Percentiles rank a stretch among this genome's conserved stretches.
Conservation (phyloP, 2,329 filamentous ascomycete species). For the Alternaria ethzedia region DNA sequence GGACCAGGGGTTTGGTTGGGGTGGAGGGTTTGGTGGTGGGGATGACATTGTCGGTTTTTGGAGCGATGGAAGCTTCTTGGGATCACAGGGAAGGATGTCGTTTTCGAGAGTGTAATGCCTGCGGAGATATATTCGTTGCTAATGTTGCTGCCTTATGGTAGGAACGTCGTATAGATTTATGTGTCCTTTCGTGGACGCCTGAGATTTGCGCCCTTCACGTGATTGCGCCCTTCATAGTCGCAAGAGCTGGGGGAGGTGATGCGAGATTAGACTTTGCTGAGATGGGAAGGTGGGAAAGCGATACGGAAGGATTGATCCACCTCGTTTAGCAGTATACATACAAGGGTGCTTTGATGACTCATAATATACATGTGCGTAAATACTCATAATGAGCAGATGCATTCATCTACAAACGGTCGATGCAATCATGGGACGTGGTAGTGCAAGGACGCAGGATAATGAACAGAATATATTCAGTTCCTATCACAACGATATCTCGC, state of each 20-base stretch:
- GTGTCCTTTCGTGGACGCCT: not conserved
- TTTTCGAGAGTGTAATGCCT: not conserved
- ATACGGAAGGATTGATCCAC: not conserved
- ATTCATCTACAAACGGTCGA: not conserved
- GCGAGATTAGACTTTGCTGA: not conserved
- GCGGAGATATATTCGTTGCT: accelerated
- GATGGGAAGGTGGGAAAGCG: too few species aligned
- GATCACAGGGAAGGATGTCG: not conserved
- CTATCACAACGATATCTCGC: conserved; percentile 78
- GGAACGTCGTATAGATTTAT: not conserved
- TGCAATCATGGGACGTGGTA: too few species aligned
- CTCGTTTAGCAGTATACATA: not conserved
- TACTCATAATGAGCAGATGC: not conserved
- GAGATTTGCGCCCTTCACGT: not conserved
- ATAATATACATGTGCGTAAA: not conserved
- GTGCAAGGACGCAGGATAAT: too few species aligned
- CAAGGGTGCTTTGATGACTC: not conserved
- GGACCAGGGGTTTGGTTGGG: not conserved
- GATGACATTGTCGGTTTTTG: not conserved
- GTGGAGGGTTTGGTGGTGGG: not conserved
- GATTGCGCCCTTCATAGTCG: not conserved
- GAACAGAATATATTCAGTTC: too few species aligned
- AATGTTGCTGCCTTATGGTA: not conserved
- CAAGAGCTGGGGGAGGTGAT: not conserved
- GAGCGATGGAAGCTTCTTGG: accelerated